Evolutionary conservation across 2,329 filamentous ascomycete genomes (phyloP).

Genomic region (Knufia petricola): DNA sequence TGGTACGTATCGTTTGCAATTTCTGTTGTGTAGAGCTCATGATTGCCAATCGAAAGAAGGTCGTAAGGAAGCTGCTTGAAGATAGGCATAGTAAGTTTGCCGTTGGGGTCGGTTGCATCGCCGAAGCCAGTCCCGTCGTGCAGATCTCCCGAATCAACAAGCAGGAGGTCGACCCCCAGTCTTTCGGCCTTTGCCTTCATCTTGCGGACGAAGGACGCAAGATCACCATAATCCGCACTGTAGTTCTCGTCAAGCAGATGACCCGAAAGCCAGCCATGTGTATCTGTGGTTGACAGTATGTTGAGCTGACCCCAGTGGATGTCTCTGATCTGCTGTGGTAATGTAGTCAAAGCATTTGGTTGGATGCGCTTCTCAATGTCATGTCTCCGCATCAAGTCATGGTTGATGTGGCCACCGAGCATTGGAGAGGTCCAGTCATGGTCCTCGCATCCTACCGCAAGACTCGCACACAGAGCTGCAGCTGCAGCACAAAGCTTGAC

Average conservation of each 20-base stretch:
- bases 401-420: constrained; percentile 18
- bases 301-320: constrained; percentile 57
- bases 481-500: constrained; percentile 1
- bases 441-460: constrained; percentile 13
- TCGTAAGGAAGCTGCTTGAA: constrained; percentile 47
- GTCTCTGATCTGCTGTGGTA: constrained; percentile 20
- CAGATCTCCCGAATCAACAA: constrained; percentile 54
- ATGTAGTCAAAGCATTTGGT: constrained; percentile 14
- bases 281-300: constrained; percentile 41
- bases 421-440: constrained; percentile 22
- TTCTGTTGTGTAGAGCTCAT: constrained; percentile 55
- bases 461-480: constrained; percentile 3
- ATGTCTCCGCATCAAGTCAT: constrained; percentile 19
- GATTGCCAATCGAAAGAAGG: constrained; percentile 49
- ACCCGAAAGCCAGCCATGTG: constrained; percentile 52
- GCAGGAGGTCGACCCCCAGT: constrained; percentile 49
- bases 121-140: constrained; percentile 56
- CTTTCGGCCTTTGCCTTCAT: constrained; percentile 51
- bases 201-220: constrained; percentile 49
- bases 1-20: constrained; percentile 53
- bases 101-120: constrained; percentile 51
- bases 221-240: constrained; percentile 58
- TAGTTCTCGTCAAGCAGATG: constrained; percentile 40
- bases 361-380: constrained; percentile 20
- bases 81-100: constrained; percentile 43